Percentiles rank a stretch among this genome's conserved stretches.
Conservation (phyloP, 257 asterid genomes). For the Nicotiana knightiana region DNA sequence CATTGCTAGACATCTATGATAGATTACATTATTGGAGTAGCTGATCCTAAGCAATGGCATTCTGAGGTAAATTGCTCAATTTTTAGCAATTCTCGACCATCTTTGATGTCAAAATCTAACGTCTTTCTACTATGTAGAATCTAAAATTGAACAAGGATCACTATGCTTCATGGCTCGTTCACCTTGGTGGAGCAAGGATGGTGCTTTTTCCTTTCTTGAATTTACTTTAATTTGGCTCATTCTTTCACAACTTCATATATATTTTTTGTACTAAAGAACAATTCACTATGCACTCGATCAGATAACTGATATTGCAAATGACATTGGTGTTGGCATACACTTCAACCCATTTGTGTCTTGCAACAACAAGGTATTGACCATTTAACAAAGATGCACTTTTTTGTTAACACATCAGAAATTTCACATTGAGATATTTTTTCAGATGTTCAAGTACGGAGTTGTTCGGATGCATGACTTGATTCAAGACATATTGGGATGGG, state of each 20-base stretch:
- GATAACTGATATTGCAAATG: constrained; percentile 64
- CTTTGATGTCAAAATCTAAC: constrained; percentile 17
- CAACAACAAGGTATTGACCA: constrained; percentile 42
- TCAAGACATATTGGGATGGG: constrained; percentile 62
- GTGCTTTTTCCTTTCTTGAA: constrained; percentile 30
- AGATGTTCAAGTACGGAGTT: constrained; percentile 79
- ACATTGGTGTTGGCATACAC: constrained; percentile 76
- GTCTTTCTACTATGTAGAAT: constrained; percentile 39
- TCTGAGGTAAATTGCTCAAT: constrained; percentile 43
- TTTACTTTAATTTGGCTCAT: constrained; percentile 3
- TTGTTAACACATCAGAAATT: neutral
- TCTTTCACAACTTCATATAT: neutral
- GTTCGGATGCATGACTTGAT: constrained; percentile 66
- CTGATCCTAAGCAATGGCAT: constrained; percentile 87
- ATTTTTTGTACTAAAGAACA: neutral
- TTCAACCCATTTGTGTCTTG: constrained; percentile 74
- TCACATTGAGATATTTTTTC: constrained; percentile 21
- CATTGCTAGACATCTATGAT: constrained; percentile 60
- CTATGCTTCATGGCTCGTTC: constrained; percentile 77
- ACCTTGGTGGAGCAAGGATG: constrained; percentile 77
- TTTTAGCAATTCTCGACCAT: constrained; percentile 8
- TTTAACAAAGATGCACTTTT: constrained; percentile 4
- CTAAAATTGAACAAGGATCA: constrained; percentile 62
- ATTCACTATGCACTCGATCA: constrained; percentile 15
- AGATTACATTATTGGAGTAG: constrained; percentile 82